These are phyloP conservation scores for Inga leiocalycina DNA, from an alignment of 306 rosid species.

Conservation along the genomic window DNA sequence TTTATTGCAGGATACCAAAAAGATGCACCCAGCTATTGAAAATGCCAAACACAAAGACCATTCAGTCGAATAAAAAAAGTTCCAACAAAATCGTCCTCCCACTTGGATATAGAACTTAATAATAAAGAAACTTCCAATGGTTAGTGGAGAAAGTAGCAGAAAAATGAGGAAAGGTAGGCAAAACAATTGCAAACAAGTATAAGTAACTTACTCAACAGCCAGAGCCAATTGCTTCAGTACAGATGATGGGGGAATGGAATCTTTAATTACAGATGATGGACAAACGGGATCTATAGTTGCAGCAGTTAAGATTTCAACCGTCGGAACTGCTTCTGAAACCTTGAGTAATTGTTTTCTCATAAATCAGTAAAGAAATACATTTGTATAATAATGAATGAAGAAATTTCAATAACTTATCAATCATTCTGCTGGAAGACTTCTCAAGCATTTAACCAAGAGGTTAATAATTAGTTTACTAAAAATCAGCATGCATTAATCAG, in stretches of 20 bases:
- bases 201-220: slow-evolving; percentile 86
- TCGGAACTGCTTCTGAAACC: slow-evolving; percentile 68
- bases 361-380: slow-evolving; percentile 30
- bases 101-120: slow-evolving; percentile 25
- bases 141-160: slow-evolving; percentile 17
- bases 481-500: slow-evolving; percentile 22
- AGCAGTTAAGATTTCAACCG: slow-evolving; percentile 64
- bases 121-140: slow-evolving; percentile 15
- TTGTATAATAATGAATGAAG: slow-evolving; percentile 23
- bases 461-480: not conserved
- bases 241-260: slow-evolving; percentile 64
- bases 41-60: slow-evolving; percentile 3
- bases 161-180: slow-evolving; percentile 10
- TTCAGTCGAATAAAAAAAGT: slow-evolving; percentile 5
- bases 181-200: slow-evolving; percentile 23
- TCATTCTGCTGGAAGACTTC: slow-evolving; percentile 8
- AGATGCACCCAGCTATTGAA: not conserved
- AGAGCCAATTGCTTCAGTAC: slow-evolving; percentile 82
- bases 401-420: slow-evolving; percentile 12
- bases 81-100: slow-evolving; percentile 1
- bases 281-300: slow-evolving; percentile 49
- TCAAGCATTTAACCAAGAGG: slow-evolving; percentile 10
- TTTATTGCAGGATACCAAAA: slow-evolving; percentile 1
- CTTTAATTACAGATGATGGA: slow-evolving; percentile 41
- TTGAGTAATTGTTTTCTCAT: slow-evolving; percentile 34